phyloP scores from a whole-genome alignment of 2,329 filamentous ascomycete species.

The Neocucurbitaria cava region DNA sequence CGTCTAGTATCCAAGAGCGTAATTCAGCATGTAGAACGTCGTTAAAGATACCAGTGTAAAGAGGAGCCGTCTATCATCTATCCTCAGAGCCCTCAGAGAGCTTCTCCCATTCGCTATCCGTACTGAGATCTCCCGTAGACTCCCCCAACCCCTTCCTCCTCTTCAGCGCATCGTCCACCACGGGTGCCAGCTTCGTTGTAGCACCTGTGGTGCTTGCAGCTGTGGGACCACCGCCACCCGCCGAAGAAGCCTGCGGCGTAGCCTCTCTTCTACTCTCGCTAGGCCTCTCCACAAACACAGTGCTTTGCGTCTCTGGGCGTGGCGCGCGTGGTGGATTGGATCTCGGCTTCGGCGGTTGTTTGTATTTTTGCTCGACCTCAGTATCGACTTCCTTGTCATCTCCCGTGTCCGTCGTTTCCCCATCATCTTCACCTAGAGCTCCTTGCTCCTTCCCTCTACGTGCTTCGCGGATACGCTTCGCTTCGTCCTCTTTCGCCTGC shows the following conservation, averaged over 20 bases:
- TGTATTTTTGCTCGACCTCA: slow-evolving; percentile 40
- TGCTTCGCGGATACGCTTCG: slow-evolving; percentile 52
- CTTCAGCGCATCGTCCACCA: slow-evolving; percentile 49
- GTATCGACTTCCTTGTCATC: slow-evolving; percentile 56
- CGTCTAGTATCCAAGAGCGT: slow-evolving; percentile 10
- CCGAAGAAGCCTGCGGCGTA: slow-evolving; percentile 24
- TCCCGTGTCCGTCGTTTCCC: slow-evolving; percentile 52
- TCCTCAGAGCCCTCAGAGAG: slow-evolving; percentile 65
- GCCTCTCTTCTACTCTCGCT: slow-evolving; percentile 18
- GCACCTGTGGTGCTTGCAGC: slow-evolving; percentile 40
- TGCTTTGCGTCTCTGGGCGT: slow-evolving; percentile 41
- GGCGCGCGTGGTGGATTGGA: slow-evolving; percentile 18
- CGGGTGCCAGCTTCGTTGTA: slow-evolving; percentile 35
- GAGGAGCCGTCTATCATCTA: slow-evolving; percentile 29
- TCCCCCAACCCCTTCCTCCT: slow-evolving; percentile 56
- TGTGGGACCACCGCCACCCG: slow-evolving; percentile 15
- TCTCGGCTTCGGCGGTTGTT: slow-evolving; percentile 26
- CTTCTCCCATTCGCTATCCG: slow-evolving; percentile 98
- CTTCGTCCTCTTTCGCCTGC: slow-evolving; percentile 58
- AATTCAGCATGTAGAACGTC: background rate
- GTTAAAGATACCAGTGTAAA: slow-evolving; percentile 3
- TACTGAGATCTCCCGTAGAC: slow-evolving; percentile 69
- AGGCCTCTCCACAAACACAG: slow-evolving; percentile 43
- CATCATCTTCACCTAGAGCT: slow-evolving; percentile 30
- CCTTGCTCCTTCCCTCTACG: slow-evolving; percentile 52